A percentile compares a stretch with the other conserved stretches of the same genome.
Evolutionary conservation across 345 rosid genomes (phyloP).

Genomic region (Iberis pinnata): DNA sequence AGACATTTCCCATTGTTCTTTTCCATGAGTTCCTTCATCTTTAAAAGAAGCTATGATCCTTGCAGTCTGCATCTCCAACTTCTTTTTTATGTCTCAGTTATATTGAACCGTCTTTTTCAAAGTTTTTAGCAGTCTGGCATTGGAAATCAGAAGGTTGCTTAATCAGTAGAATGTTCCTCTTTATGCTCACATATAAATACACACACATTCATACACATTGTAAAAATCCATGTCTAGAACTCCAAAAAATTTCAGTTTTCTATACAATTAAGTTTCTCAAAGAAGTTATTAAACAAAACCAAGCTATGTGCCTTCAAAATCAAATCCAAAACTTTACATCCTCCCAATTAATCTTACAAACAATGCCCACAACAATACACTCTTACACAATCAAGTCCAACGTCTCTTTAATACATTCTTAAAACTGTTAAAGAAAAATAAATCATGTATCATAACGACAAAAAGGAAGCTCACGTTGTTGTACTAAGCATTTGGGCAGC

Average conservation of each 20-base stretch:
- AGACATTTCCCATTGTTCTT: conserved; percentile 30
- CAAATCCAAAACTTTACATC: neutral
- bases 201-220: neutral
- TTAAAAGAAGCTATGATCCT: conserved; percentile 25
- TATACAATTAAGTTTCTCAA: neutral
- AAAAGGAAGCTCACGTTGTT: conserved; percentile 46
- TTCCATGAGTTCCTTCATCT: conserved; percentile 28
- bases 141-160: conserved; percentile 77
- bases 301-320: neutral
- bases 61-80: conserved; percentile 39
- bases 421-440: neutral
- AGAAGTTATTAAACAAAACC: neutral
- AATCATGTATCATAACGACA: conserved; percentile 1
- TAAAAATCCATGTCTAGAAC: neutral
- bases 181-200: conserved; percentile 71
- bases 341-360: neutral
- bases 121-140: conserved; percentile 44
- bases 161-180: conserved; percentile 57
- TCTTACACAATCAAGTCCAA: neutral
- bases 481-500: conserved; percentile 49
- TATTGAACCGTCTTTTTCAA: too few species aligned
- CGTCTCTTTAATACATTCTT: neutral
- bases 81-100: too few species aligned
- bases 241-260: neutral
- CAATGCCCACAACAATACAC: neutral